phyloP scores from a whole-genome alignment of 352 stramenopile genomes.

The Globisporangium paroecandrum region DNA sequence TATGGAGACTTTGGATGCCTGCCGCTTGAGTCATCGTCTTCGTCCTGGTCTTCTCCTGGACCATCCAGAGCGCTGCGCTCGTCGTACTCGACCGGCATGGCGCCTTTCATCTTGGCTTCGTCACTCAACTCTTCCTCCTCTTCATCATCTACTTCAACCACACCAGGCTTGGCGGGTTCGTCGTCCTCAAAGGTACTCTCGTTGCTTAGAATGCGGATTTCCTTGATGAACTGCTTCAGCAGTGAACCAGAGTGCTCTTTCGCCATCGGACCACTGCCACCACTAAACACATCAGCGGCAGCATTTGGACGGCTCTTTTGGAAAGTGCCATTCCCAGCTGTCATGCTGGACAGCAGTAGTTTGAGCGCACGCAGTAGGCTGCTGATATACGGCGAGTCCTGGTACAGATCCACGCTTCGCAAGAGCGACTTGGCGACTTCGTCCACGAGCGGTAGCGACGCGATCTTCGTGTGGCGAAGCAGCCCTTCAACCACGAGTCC shows the following conservation, averaged over 20 bases:
- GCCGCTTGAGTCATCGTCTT: slow-evolving; percentile 12
- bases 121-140: slow-evolving; percentile 13
- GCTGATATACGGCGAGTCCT: slow-evolving; percentile 49
- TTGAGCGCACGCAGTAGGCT: slow-evolving; percentile 64
- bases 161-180: slow-evolving; percentile 8
- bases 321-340: slow-evolving; percentile 13
- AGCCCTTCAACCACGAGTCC: slow-evolving; percentile 75
- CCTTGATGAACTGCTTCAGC: slow-evolving; percentile 52
- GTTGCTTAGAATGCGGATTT: slow-evolving; percentile 54
- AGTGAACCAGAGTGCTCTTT: slow-evolving; percentile 16
- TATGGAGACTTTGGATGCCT: slow-evolving; percentile 27
- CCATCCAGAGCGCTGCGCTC: slow-evolving; percentile 25
- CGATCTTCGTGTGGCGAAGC: slow-evolving; percentile 52
- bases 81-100: slow-evolving; percentile 69
- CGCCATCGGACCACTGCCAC: slow-evolving; percentile 1
- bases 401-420: slow-evolving; percentile 70
- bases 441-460: slow-evolving; percentile 72
- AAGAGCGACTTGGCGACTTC: slow-evolving; percentile 73
- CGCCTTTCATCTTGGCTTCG: slow-evolving; percentile 40
- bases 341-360: slow-evolving; percentile 47
- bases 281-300: background rate
- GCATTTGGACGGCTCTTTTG: background rate
- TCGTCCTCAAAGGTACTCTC: slow-evolving; percentile 27
- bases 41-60: slow-evolving; percentile 23
- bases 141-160: slow-evolving; percentile 9